phyloP scores from a whole-genome alignment of 1,284 basidiomycete species.

The Apiotrichum gracile region DNA sequence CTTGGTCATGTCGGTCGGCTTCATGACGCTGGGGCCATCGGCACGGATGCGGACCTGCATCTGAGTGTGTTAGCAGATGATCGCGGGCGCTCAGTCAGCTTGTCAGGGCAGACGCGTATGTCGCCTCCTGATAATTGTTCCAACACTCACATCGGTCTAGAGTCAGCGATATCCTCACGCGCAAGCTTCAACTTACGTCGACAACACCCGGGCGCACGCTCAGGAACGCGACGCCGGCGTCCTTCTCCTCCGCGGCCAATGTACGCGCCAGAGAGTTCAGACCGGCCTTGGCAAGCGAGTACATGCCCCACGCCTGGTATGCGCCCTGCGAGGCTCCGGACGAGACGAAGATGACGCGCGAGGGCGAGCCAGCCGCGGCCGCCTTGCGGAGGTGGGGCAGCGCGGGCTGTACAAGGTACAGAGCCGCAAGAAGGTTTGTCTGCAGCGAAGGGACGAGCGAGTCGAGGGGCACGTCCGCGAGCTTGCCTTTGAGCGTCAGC shows the following conservation, averaged over 20 bases:
- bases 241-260: conserved; percentile 51
- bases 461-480: conserved; percentile 25
- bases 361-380: conserved; percentile 23
- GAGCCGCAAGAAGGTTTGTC: conserved; percentile 51
- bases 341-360: conserved; percentile 50
- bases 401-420: conserved; percentile 49
- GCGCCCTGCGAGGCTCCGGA: conserved; percentile 51
- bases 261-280: conserved; percentile 52
- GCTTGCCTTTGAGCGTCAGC: conserved; percentile 19
- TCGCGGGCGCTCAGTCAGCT: no score
- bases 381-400: conserved; percentile 49
- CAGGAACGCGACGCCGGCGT: conserved; percentile 43
- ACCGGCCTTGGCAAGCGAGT: conserved; percentile 50
- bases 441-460: conserved; percentile 37
- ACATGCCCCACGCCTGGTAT: conserved; percentile 51
- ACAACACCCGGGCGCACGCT: conserved; percentile 53
- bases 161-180: neutral
- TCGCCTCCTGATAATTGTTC: neutral
- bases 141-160: conserved; percentile 15
- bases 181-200: conserved; percentile 36
- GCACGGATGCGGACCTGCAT: conserved; percentile 46
- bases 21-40: conserved; percentile 44
- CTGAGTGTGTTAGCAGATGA: conserved; percentile 18
- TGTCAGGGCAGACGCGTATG: neutral
- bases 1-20: conserved; percentile 39